Conservation (phyloP, 805 yeast species). For the Starmerella floricola region DNA sequence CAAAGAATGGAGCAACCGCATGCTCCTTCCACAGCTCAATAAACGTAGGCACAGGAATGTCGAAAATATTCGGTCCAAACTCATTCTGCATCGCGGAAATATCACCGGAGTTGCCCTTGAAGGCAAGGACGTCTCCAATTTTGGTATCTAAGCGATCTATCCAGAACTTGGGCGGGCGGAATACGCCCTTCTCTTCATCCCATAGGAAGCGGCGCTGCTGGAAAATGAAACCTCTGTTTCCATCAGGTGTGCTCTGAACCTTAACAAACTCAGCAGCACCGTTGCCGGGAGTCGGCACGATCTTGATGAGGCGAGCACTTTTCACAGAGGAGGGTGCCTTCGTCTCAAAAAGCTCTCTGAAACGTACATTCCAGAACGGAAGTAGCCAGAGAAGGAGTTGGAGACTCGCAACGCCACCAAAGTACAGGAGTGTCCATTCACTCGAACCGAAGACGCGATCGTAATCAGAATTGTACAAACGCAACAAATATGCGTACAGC, state of each 20-base stretch:
- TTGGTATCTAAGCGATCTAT: constrained; percentile 49
- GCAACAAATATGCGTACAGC: constrained; percentile 60
- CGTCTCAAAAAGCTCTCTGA: constrained; percentile 62
- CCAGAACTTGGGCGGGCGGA: constrained; percentile 68
- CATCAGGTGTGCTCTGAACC: constrained; percentile 43
- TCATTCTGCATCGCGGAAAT: constrained; percentile 34
- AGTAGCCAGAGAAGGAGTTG: constrained; percentile 70
- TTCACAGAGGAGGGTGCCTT: constrained; percentile 38
- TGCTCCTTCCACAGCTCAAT: constrained; percentile 87
- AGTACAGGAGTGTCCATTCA: constrained; percentile 91
- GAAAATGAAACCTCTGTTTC: constrained; percentile 61
- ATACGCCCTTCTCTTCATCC: constrained; percentile 40
- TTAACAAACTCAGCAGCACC: constrained; percentile 74
- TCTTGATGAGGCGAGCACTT: constrained; percentile 60
- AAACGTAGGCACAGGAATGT: constrained; percentile 90
- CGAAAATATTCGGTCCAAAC: constrained; percentile 80
- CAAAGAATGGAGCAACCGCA: constrained; percentile 96
- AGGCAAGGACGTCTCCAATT: constrained; percentile 43
- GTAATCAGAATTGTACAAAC: constrained; percentile 54
- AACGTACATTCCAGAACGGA: constrained; percentile 84
- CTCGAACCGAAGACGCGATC: constrained; percentile 74
- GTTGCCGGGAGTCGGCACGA: constrained; percentile 71
- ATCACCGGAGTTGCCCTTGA: constrained; percentile 38
- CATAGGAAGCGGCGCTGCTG: constrained; percentile 85
- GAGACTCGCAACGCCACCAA: constrained; percentile 58